phyloP scores from a whole-genome alignment of 2,329 filamentous ascomycete species.

The Colletotrichum sansevieriae region DNA sequence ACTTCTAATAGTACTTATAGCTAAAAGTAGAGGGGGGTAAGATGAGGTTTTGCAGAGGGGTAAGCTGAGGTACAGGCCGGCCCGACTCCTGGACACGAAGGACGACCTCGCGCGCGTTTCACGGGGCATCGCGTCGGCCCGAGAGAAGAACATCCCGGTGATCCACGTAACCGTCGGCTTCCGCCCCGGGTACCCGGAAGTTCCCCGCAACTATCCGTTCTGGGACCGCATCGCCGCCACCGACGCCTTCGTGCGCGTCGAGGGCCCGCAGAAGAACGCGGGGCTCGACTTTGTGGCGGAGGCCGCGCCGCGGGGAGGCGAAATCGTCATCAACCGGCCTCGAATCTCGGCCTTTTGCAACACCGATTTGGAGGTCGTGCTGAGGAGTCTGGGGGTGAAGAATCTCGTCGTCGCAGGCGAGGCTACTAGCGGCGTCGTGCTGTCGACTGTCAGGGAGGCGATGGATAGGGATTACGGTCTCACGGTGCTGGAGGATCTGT shows the following conservation, averaged over 20 bases:
- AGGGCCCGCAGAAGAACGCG: not conserved
- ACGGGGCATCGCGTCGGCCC: conserved; percentile 5
- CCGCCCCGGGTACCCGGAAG: conserved; percentile 10
- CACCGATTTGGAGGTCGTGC: conserved; percentile 19
- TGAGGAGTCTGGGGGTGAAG: conserved; percentile 6
- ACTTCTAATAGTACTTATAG: too few species aligned
- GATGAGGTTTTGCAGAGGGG: too few species aligned
- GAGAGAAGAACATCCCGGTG: not conserved
- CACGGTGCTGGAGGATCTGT: conserved; percentile 5
- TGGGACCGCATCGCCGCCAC: conserved; percentile 8
- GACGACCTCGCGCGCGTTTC: conserved; percentile 1
- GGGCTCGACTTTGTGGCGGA: conserved; percentile 3
- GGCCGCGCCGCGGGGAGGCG: not conserved
- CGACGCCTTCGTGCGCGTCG: not conserved
- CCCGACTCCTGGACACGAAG: not conserved
- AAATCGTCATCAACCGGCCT: conserved; percentile 5
- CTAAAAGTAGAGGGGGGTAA: too few species aligned
- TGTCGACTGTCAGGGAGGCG: conserved; percentile 11
- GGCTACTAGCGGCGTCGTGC: conserved; percentile 1
- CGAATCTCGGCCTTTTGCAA: conserved; percentile 9
- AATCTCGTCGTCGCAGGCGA: conserved; percentile 12
- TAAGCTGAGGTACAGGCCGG: too few species aligned
- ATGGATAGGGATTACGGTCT: not conserved
- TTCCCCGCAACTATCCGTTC: conserved; percentile 2
- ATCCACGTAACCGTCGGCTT: conserved; percentile 18